Percentiles rank a stretch among this genome's conserved stretches.
phyloP scores from a whole-genome alignment of 305 asterid genomes.

The Plantago coronopus region DNA sequence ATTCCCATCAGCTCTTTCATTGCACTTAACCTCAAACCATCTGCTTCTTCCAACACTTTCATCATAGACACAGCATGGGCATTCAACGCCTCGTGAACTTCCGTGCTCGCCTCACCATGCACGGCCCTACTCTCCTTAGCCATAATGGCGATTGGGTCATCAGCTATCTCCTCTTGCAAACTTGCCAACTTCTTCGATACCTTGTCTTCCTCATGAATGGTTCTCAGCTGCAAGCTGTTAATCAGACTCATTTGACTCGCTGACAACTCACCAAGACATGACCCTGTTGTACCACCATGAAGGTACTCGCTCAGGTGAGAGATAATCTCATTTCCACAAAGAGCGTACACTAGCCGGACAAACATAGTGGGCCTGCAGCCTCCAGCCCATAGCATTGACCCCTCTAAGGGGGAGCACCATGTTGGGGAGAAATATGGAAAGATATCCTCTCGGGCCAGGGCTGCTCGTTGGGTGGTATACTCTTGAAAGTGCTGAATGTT shows the following conservation, averaged over 20 bases:
- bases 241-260: constrained; percentile 20
- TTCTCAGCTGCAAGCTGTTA: constrained; percentile 24
- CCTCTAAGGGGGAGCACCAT: constrained; percentile 38
- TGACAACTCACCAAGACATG: constrained; percentile 20
- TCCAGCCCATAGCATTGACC: constrained; percentile 34
- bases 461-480: constrained; percentile 18
- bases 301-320: constrained; percentile 11
- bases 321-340: constrained; percentile 21
- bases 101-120: neutral
- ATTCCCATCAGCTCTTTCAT: constrained; percentile 30
- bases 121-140: constrained; percentile 15
- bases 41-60: constrained; percentile 33
- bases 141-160: constrained; percentile 27
- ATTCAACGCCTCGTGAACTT: constrained; percentile 23
- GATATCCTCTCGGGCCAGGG: constrained; percentile 20
- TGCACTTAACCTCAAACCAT: constrained; percentile 29
- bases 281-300: constrained; percentile 1
- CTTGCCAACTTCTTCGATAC: constrained; percentile 23
- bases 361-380: constrained; percentile 40
- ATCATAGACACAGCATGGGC: constrained; percentile 19
- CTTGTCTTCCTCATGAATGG: constrained; percentile 23
- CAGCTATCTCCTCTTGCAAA: constrained; percentile 38
- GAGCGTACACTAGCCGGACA: constrained; percentile 29
- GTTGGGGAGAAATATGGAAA: constrained; percentile 32
- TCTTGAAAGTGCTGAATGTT: constrained; percentile 28